These are phyloP conservation scores for Picochlorum costavermella DNA, from an alignment of 139 green algal genomes.

Conservation along the genomic window DNA sequence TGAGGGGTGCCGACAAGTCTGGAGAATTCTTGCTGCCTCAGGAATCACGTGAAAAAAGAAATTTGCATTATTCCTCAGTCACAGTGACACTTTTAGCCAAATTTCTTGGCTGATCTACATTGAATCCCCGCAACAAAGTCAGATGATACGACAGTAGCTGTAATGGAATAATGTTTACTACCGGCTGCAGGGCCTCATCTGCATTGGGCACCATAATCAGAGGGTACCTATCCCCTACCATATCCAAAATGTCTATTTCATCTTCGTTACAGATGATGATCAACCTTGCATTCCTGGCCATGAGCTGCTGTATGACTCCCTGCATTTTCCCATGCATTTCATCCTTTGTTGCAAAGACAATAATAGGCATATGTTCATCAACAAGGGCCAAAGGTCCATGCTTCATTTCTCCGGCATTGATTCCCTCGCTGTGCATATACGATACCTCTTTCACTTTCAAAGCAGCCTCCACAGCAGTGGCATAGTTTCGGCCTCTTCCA, in stretches of 20 bases:
- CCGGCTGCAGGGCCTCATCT: slow-evolving; percentile 74
- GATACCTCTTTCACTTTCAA: slow-evolving; percentile 84
- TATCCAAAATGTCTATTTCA: slow-evolving; percentile 28
- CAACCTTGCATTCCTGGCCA: slow-evolving; percentile 60
- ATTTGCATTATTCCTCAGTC: slow-evolving; percentile 28
- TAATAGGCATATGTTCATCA: slow-evolving; percentile 82
- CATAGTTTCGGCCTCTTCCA: slow-evolving; percentile 64
- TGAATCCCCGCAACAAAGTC: slow-evolving; percentile 78
- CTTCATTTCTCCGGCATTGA: slow-evolving; percentile 98
- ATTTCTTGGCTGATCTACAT: slow-evolving; percentile 79
- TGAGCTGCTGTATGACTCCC: slow-evolving; percentile 85
- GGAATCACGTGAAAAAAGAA: too few species aligned
- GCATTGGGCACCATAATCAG: slow-evolving; percentile 35
- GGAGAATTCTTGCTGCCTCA: too few species aligned
- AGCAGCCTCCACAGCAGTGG: slow-evolving; percentile 60
- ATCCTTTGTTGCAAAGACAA: slow-evolving; percentile 72
- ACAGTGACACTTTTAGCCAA: slow-evolving; percentile 64
- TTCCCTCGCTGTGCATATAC: slow-evolving; percentile 93
- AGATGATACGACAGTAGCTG: slow-evolving; percentile 93
- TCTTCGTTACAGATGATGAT: slow-evolving; percentile 80
- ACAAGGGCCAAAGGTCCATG: slow-evolving; percentile 94
- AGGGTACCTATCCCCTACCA: slow-evolving; percentile 30
- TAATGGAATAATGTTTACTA: slow-evolving; percentile 93
- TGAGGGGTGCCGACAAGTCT: too few species aligned
- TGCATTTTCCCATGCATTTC: slow-evolving; percentile 81